phyloP scores from a whole-genome alignment of 1,284 basidiomycete genomes.

The Fomitopsis schrenkii region DNA sequence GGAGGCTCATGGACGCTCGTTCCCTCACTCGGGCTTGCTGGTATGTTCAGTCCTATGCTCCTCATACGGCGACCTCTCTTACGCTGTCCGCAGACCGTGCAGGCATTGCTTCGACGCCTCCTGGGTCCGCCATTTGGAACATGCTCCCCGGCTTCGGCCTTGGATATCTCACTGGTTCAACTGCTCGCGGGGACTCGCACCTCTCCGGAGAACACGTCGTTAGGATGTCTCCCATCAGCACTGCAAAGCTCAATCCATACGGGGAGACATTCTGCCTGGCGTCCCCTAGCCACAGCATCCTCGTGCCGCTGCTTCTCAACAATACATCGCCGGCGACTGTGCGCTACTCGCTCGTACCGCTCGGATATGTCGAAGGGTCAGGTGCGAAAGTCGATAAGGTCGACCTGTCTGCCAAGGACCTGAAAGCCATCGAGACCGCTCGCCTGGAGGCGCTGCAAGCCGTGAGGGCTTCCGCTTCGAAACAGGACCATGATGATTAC shows the following conservation, averaged over 20 bases:
- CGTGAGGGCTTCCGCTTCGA: slow-evolving; percentile 34
- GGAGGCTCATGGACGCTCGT: slow-evolving; percentile 17
- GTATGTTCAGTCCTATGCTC: slow-evolving; percentile 19
- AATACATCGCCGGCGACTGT: slow-evolving; percentile 80
- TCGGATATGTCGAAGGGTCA: slow-evolving; percentile 46
- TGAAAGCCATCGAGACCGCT: slow-evolving; percentile 61
- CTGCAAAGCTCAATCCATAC: slow-evolving; percentile 78
- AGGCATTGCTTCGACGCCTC: slow-evolving; percentile 40
- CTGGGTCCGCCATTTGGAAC: slow-evolving; percentile 40
- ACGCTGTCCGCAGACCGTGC: slow-evolving; percentile 23
- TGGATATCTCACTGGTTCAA: slow-evolving; percentile 36
- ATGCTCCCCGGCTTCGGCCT: slow-evolving; percentile 45
- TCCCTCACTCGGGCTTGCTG: slow-evolving; percentile 21
- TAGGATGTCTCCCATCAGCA: slow-evolving; percentile 86
- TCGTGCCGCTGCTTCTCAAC: slow-evolving; percentile 84
- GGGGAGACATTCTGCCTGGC: slow-evolving; percentile 68
- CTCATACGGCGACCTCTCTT: not conserved
- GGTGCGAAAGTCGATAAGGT: slow-evolving; percentile 43
- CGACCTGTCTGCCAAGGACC: slow-evolving; percentile 59
- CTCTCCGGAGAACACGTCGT: slow-evolving; percentile 88
- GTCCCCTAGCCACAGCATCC: slow-evolving; percentile 47
- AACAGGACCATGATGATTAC: slow-evolving; percentile 34
- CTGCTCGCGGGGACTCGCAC: slow-evolving; percentile 45
- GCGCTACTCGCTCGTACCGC: slow-evolving; percentile 73
- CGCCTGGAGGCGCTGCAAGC: slow-evolving; percentile 49